These are phyloP conservation scores for Astragalus membranaceus DNA, from an alignment of 306 rosid species.

Conservation along the genomic window DNA sequence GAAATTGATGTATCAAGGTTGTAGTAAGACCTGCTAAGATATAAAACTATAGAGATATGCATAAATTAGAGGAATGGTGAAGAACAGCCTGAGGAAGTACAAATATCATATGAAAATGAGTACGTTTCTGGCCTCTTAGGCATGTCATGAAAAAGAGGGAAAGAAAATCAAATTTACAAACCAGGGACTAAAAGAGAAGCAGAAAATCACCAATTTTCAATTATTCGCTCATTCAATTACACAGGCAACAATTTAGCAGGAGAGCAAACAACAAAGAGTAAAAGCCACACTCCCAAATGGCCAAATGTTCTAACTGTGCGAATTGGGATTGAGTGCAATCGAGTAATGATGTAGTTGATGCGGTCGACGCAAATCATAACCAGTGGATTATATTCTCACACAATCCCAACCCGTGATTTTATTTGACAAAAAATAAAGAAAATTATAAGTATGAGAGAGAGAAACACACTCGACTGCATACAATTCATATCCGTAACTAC, in stretches of 20 bases:
- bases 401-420: too few species aligned
- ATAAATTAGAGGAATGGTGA: background rate
- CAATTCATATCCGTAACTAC: too few species aligned
- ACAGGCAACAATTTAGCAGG: background rate
- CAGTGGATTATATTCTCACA: too few species aligned
- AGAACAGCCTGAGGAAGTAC: background rate
- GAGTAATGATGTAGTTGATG: too few species aligned
- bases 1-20: too few species aligned
- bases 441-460: too few species aligned
- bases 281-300: background rate
- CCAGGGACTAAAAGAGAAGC: background rate
- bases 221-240: background rate
- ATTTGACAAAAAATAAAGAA: too few species aligned
- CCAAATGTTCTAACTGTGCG: background rate
- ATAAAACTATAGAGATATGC: background rate
- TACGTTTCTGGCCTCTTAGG: background rate
- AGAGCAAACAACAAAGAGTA: background rate
- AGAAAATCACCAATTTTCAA: background rate
- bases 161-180: conserved; percentile 5
- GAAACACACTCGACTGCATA: too few species aligned
- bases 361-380: too few species aligned
- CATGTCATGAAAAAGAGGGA: background rate
- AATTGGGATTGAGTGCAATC: too few species aligned
- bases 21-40: background rate
- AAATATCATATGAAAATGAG: background rate